phyloP scores from a whole-genome alignment of 2,329 filamentous ascomycete species.

The Apiospora sp. region DNA sequence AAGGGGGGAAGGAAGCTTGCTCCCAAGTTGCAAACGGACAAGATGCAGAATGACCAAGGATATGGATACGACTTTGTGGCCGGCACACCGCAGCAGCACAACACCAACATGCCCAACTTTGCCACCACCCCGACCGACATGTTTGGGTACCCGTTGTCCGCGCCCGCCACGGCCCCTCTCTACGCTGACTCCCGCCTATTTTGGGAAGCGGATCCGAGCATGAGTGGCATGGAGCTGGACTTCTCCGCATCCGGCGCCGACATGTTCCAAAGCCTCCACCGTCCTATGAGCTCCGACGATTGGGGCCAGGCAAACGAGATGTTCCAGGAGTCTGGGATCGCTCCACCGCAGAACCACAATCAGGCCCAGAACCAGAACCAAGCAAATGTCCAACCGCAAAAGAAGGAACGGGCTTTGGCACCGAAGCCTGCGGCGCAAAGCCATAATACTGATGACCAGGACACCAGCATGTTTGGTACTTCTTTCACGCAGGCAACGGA shows the following conservation, averaged over 20 bases:
- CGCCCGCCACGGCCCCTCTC: conserved; percentile 56
- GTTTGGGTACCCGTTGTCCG: conserved; percentile 68
- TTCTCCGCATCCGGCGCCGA: conserved; percentile 55
- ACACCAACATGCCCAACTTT: conserved; percentile 54
- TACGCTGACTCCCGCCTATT: conserved; percentile 55
- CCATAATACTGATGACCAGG: conserved; percentile 48
- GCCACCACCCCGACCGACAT: conserved; percentile 60
- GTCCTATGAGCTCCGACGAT: conserved; percentile 61
- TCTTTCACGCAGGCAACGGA: conserved; percentile 55
- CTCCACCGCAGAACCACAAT: conserved; percentile 43
- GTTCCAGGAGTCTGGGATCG: conserved; percentile 56
- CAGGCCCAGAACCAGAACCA: neutral
- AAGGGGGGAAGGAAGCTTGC: conserved; percentile 65
- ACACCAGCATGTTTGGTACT: conserved; percentile 48
- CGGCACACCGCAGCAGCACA: conserved; percentile 53
- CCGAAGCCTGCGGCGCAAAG: conserved; percentile 56
- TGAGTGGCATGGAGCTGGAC: conserved; percentile 67
- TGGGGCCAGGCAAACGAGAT: conserved; percentile 65
- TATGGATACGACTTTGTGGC: conserved; percentile 61
- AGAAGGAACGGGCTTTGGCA: conserved; percentile 56
- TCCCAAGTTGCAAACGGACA: conserved; percentile 53
- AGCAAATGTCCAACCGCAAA: conserved; percentile 37
- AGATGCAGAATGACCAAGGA: conserved; percentile 66
- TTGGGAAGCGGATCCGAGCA: conserved; percentile 62
- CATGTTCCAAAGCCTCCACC: conserved; percentile 50